Base-by-base conservation (phyloP, 2,329 filamentous ascomycete genomes). In the Onygena corvina region DNA sequence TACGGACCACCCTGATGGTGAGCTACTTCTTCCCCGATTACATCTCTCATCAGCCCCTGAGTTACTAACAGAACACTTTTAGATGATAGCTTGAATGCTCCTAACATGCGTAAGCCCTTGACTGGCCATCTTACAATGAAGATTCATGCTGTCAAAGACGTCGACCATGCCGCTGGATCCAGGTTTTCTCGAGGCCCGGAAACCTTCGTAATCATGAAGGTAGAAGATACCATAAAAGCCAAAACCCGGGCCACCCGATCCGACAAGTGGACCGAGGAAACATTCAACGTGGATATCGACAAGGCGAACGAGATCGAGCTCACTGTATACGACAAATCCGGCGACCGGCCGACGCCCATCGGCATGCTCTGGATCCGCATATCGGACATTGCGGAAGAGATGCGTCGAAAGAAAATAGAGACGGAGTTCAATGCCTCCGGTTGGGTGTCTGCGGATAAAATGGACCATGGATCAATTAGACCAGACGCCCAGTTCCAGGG, bases 231-330 rank as follows among this genome's bases (percentile, higher is more conserved):
- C 48, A 80, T 95, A 54, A 87, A 93, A 59, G 89, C 88, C 34
- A 80, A 88, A 57, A 98, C 92, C 20, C 86, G 81, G 64, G 77
- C 84, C 1, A 87, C 89, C 7, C 77, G 89, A 51, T 94, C 76
- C 53, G 92, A 98, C 67, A 80, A 80, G 60, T 98, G 90, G 90
- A 81, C 88, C 35, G 86, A 87, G 58, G 92, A 98, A 68, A 79
- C 82, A 30, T 92, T 95, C 66, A 88, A 82, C 51, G 83, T 98
- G 53, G 86, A 92, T 56, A 92, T 98, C 50, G 90, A 96, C 69
- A 96, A 96, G 71, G 92, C 92, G 47, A 98, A 98, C 67, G 92
- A 98, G 68, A 87, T 98, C 53, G 92, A 98, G 64, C 79, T 98
- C 48, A 96, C 88, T 0, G 89, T 98, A 8, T 98, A 98, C 67